Evolutionary conservation across 306 rosid genomes (phyloP).

Genomic region (Betula pendula): DNA sequence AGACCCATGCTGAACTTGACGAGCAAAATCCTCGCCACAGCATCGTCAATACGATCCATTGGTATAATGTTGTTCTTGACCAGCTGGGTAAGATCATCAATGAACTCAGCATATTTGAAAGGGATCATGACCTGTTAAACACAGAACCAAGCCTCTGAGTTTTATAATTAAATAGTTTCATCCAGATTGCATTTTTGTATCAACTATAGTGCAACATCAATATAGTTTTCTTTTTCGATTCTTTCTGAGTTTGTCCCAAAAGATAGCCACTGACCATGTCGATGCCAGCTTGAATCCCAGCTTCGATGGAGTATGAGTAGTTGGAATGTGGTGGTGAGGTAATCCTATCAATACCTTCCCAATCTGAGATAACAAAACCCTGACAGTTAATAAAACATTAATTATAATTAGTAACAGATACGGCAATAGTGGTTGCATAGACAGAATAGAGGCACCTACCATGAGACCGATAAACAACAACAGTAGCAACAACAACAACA

Average conservation of each 20-base stretch:
- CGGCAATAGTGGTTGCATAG: slow-evolving; percentile 5
- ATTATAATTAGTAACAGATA: slow-evolving; percentile 20
- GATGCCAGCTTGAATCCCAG: slow-evolving; percentile 78
- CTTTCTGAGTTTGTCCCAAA: slow-evolving; percentile 21
- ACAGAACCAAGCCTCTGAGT: slow-evolving; percentile 26
- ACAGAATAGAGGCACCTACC: slow-evolving; percentile 5
- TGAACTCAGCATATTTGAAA: slow-evolving; percentile 60
- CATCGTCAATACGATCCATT: slow-evolving; percentile 89
- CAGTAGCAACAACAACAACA: neutral
- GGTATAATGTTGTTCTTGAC: slow-evolving; percentile 75
- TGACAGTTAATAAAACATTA: slow-evolving; percentile 41
- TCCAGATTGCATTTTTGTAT: slow-evolving; percentile 20
- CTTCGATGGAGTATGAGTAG: slow-evolving; percentile 83
- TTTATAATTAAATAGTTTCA: slow-evolving; percentile 8
- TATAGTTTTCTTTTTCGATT: slow-evolving; percentile 7
- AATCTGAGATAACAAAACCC: slow-evolving; percentile 99
- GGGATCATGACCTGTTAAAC: slow-evolving; percentile 86
- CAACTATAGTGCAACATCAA: slow-evolving; percentile 6
- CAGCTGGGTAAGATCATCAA: slow-evolving; percentile 62
- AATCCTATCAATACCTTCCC: slow-evolving; percentile 90
- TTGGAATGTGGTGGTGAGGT: slow-evolving; percentile 75
- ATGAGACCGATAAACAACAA: neutral
- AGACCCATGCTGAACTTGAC: slow-evolving; percentile 93
- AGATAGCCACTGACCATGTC: slow-evolving; percentile 74
- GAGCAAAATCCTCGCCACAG: slow-evolving; percentile 76